phyloP scores from a whole-genome alignment of 345 rosid species.

The Moricandia arvensis region DNA sequence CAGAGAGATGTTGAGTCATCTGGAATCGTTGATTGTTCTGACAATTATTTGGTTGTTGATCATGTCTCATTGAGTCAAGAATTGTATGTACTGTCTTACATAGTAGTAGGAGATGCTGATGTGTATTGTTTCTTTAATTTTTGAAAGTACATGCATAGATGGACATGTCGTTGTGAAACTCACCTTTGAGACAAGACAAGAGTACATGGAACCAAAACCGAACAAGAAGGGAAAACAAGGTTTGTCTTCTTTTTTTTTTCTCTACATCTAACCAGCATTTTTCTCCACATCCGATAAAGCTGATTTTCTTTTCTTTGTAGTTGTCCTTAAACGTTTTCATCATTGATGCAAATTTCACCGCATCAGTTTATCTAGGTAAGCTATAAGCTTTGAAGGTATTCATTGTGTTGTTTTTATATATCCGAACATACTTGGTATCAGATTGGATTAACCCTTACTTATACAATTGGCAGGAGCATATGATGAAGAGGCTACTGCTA shows the following conservation, averaged over 20 bases:
- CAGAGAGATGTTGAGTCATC: neutral
- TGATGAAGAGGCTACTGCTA: too few species aligned
- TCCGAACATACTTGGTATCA: neutral
- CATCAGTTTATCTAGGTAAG: slow-evolving; percentile 55
- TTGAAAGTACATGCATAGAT: slow-evolving; percentile 64
- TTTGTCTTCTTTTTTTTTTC: slow-evolving; percentile 24
- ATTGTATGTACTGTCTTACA: neutral
- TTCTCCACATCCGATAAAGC: too few species aligned
- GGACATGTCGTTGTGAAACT: slow-evolving; percentile 99
- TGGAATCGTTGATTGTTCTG: neutral
- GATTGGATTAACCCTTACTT: neutral
- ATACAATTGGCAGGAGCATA: neutral
- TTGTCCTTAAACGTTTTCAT: slow-evolving; percentile 24
- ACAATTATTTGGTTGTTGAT: neutral
- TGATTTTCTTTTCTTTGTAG: neutral
- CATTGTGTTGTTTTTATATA: slow-evolving; percentile 11
- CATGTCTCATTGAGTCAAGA: neutral
- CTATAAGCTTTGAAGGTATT: neutral
- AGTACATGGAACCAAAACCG: slow-evolving; percentile 94
- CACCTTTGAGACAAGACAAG: slow-evolving; percentile 91
- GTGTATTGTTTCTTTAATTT: too few species aligned
- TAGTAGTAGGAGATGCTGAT: slow-evolving; percentile 17
- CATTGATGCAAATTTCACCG: slow-evolving; percentile 23
- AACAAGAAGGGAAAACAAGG: slow-evolving; percentile 99
- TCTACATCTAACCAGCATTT: slow-evolving; percentile 7